Evolutionary conservation across 2,329 filamentous ascomycete genomes (phyloP).

Genomic region (Colletotrichum higginsianum): DNA sequence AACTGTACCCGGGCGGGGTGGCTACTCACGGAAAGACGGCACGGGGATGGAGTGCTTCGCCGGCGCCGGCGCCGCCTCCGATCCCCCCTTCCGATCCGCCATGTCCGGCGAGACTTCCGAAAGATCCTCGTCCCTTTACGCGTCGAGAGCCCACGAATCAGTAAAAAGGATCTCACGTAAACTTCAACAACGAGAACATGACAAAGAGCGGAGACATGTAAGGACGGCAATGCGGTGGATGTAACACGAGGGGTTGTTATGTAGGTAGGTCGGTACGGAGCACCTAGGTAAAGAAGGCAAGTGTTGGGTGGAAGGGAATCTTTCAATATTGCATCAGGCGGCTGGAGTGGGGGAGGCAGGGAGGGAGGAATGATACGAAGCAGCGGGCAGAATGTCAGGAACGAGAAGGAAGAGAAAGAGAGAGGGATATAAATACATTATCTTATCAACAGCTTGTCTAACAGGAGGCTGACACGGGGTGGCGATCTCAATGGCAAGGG

Average conservation of each 20-base stretch:
- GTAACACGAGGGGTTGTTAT: neutral
- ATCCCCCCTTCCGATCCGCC: slow-evolving; percentile 41
- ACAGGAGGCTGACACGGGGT: slow-evolving; percentile 25
- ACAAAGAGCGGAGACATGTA: neutral
- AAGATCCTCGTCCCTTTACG: slow-evolving; percentile 21
- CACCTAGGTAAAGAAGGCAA: neutral
- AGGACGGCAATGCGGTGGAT: neutral
- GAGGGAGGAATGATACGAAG: slow-evolving; percentile 1
- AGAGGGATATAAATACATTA: slow-evolving; percentile 29
- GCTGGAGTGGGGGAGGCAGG: neutral
- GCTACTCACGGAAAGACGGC: slow-evolving; percentile 66
- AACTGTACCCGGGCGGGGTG: slow-evolving; percentile 48
- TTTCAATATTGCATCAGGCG: slow-evolving; percentile 16
- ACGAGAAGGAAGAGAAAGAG: slow-evolving; percentile 2
- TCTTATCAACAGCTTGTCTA: slow-evolving; percentile 30
- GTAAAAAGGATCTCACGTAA: slow-evolving; percentile 13
- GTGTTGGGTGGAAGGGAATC: neutral
- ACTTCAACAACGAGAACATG: neutral
- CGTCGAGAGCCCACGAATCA: slow-evolving; percentile 8
- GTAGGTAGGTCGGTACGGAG: slow-evolving; percentile 3
- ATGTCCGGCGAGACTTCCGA: slow-evolving; percentile 30
- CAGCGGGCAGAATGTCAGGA: neutral
- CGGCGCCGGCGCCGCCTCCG: slow-evolving; percentile 34
- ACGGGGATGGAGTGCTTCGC: slow-evolving; percentile 55
- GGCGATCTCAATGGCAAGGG: slow-evolving; percentile 12